Evolutionary conservation across 2,329 filamentous ascomycete genomes (phyloP), one percentile per base, ranked within the genome.

Genomic region (Aspergillus caelatus): DNA sequence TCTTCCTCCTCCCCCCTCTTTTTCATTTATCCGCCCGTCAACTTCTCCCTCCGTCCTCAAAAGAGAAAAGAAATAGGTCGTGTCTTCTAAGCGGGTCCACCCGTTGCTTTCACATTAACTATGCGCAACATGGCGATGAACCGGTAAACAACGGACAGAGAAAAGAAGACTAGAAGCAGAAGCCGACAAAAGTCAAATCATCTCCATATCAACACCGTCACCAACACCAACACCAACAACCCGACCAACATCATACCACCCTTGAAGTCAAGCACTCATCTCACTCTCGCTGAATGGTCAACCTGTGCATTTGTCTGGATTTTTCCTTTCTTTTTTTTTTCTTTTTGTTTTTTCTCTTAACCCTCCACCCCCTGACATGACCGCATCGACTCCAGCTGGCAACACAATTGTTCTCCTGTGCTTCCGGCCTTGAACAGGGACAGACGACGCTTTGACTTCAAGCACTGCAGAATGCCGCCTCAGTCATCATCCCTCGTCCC

Each of bases 351-450:
- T 64, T 39, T 46, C 56, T 57, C 62, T 43, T 50, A 58, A 43
- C 41, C 58, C 62, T 58, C 53, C 26, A 56, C 41, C 46, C 64
- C 67, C 65, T 71, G 69, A 68, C 65, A 71, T 71, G 68, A 67
- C 21, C 61, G 54, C 64, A 58, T 68, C 62, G 64, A 64, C 43
- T 56, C 60, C 60, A 58, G 56, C 62, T 57, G 65, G 68, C 63
- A 67, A 68, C 65, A 65, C 63, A 32, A 62, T 65, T 58, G 62
- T 68, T 64, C 65, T 65, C 67, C 60, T 67, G 63, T 56, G 54
- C 61, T 60, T 61, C 54, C 60, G 56, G 59, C 63, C 34, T 64
- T 62, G 52, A 69, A 34, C 60, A 58, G 58, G 60, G 52, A 57
- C 46, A 61, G 50, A 63, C 41, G 59, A 58, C 67, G 56, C 58